phyloP scores from a whole-genome alignment of 768 basidiomycete species.

The Asterophora parasitica region DNA sequence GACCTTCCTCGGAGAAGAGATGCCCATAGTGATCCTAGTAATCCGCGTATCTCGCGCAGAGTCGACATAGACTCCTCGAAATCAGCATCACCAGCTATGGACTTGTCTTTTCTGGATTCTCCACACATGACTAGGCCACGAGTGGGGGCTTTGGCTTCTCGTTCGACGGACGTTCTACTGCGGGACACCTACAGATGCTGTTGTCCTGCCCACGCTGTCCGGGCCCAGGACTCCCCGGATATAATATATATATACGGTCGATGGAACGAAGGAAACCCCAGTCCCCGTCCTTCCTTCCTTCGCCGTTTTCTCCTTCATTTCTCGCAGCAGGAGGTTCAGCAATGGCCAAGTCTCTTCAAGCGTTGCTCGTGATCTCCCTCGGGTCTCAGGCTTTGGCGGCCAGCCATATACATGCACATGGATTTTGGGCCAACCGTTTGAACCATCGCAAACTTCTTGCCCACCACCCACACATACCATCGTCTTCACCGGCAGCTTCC shows the following conservation, averaged over 20 bases:
- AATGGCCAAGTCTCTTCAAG: slow-evolving; percentile 3
- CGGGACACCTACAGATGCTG: slow-evolving; percentile 1
- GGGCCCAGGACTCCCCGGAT: slow-evolving; percentile 1
- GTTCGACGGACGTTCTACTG: slow-evolving; percentile 8
- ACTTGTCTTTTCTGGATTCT: slow-evolving; percentile 3
- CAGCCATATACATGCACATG: slow-evolving; percentile 1
- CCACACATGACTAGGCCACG: slow-evolving; percentile 3
- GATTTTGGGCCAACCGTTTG: slow-evolving; percentile 4
- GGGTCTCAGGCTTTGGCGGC: slow-evolving; percentile 14
- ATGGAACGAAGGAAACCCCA: neutral
- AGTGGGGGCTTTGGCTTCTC: slow-evolving; percentile 10
- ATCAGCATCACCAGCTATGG: neutral
- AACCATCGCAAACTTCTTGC: slow-evolving; percentile 13
- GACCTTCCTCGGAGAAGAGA: slow-evolving; percentile 12
- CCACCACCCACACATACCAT: neutral
- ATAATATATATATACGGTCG: slow-evolving; percentile 12
- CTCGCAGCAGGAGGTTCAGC: neutral
- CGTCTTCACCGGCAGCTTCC: neutral
- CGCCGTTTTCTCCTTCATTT: neutral
- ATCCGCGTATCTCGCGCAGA: slow-evolving; percentile 23
- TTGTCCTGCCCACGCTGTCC: slow-evolving; percentile 10
- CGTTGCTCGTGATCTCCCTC: slow-evolving; percentile 12
- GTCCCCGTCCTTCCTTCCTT: neutral
- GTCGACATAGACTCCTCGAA: neutral
- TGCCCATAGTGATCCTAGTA: slow-evolving; percentile 11